Evolutionary conservation across 1,139 yeast species (phyloP).

Genomic region (Citeromyces hawaiiensis): DNA sequence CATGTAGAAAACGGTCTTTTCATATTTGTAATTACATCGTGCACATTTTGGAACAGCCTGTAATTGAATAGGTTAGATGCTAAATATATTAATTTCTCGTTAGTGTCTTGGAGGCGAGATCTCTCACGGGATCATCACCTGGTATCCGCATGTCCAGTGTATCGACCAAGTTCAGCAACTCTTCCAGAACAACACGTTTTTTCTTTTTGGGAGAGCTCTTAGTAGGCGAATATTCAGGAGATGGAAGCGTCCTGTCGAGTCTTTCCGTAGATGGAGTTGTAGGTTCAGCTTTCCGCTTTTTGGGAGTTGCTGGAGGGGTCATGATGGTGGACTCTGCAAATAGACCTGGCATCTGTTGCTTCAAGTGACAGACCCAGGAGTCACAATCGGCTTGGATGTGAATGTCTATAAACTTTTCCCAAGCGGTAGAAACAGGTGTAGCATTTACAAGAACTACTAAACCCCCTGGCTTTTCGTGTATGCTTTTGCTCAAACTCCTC

Average conservation of each 20-base stretch:
- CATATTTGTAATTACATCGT: too few species aligned
- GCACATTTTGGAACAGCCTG: too few species aligned
- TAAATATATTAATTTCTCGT: not conserved
- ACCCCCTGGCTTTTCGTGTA: conserved; percentile 43
- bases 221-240: not conserved
- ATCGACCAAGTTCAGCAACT: not conserved
- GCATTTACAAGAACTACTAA: conserved; percentile 52
- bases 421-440: conserved; percentile 31
- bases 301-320: not conserved
- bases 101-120: not conserved
- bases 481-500: conserved; percentile 38
- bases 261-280: not conserved
- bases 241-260: not conserved
- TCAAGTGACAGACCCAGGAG: conserved; percentile 49
- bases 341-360: conserved; percentile 39
- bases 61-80: too few species aligned
- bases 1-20: too few species aligned
- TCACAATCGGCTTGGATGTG: conserved; percentile 78
- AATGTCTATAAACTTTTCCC: conserved; percentile 53
- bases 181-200: not conserved
- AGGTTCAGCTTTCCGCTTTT: not conserved
- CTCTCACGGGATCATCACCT: not conserved
- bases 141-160: conserved; percentile 1
- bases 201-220: not conserved
- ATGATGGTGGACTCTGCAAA: conserved; percentile 15